A percentile compares a stretch with the other conserved stretches of the same genome.
phyloP scores from a whole-genome alignment of 2,329 filamentous ascomycete genomes.

The Sporothrix schenckii region DNA sequence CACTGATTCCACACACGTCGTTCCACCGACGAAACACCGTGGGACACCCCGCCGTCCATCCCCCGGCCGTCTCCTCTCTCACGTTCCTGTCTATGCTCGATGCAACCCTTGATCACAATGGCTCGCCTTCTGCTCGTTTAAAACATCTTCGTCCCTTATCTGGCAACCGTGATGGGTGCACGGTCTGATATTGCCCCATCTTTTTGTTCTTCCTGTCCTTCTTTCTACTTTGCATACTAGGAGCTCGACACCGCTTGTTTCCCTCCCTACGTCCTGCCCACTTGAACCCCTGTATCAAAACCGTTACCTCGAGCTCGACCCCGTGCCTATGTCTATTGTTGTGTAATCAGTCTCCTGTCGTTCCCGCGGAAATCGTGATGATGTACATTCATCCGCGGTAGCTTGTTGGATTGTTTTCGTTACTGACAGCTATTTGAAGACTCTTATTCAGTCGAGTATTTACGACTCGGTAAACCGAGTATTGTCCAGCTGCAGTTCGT shows the following conservation, averaged over 20 bases:
- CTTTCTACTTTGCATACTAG: background rate
- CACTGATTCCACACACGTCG: slow-evolving; percentile 10
- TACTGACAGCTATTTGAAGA: background rate
- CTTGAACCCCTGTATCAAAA: background rate
- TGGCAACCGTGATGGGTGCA: background rate
- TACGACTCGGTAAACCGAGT: background rate
- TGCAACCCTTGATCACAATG: background rate
- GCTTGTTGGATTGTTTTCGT: background rate
- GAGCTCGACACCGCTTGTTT: slow-evolving; percentile 1
- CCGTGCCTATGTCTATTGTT: slow-evolving; percentile 2
- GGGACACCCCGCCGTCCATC: background rate
- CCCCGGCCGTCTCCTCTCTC: background rate
- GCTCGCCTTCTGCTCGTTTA: background rate
- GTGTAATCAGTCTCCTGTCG: background rate
- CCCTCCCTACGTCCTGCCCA: background rate
- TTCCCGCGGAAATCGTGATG: background rate
- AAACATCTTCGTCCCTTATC: too few species aligned
- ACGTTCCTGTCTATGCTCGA: slow-evolving; percentile 1
- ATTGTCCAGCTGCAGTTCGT: slow-evolving; percentile 1
- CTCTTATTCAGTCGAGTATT: background rate
- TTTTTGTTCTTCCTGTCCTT: background rate
- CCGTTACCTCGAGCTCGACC: background rate
- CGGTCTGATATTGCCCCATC: background rate
- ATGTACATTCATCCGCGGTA: slow-evolving; percentile 10
- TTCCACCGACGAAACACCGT: slow-evolving; percentile 9